Percentiles rank a stretch among this genome's conserved stretches.
These are phyloP conservation scores for Eimeria maxima DNA, from an alignment of 169 alveolate genomes.

Conservation along the genomic window DNA sequence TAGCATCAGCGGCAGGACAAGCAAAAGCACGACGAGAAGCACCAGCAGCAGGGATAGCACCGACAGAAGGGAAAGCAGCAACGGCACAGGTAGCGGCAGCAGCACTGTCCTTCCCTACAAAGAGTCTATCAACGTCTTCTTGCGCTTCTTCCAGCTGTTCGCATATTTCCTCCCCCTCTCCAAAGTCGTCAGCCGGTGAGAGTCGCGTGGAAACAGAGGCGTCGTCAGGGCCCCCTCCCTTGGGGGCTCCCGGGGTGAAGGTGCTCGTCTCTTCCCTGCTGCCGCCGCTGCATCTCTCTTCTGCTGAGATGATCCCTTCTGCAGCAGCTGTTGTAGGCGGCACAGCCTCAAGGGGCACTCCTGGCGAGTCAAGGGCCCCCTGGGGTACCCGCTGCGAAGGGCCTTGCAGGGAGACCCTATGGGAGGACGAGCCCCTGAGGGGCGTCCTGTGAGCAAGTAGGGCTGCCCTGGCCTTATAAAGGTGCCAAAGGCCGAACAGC, in stretches of 20 bases:
- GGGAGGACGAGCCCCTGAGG: no score
- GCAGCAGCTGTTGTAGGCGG: background rate
- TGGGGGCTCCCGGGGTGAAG: background rate
- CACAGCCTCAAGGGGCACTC: background rate
- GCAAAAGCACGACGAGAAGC: background rate
- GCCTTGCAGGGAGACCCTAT: no score
- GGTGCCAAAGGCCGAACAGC: conserved; percentile 26
- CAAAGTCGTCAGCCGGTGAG: background rate
- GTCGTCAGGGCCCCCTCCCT: conserved; percentile 36
- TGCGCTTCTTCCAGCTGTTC: conserved; percentile 64
- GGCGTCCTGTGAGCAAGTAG: background rate
- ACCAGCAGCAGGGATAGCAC: background rate
- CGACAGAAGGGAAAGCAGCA: background rate
- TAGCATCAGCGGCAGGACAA: background rate
- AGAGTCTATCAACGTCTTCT: conserved; percentile 34
- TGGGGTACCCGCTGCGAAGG: no score
- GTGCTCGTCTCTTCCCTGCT: background rate
- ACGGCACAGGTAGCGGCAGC: conserved; percentile 47
- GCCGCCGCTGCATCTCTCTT: background rate
- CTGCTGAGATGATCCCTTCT: background rate
- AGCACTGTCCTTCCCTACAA: background rate
- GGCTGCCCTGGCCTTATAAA: conserved; percentile 2
- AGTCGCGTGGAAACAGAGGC: conserved; percentile 27
- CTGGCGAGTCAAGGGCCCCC: no score
- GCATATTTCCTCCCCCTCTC: background rate